phyloP scores from a whole-genome alignment of 2,329 filamentous ascomycete genomes.

The Xylaria sp. region DNA sequence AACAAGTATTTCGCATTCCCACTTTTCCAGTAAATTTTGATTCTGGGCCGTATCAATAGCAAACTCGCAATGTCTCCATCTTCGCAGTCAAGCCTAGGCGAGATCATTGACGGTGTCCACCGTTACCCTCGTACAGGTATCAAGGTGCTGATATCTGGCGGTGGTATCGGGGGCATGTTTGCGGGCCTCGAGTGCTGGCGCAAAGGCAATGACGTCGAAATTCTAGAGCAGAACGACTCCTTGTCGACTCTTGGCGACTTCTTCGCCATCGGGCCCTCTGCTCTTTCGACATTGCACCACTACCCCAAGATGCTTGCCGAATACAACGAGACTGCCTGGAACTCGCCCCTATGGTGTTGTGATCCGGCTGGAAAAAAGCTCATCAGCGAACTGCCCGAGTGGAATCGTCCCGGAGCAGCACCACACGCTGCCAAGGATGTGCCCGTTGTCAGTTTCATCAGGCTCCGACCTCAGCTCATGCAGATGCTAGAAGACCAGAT shows the following conservation, averaged over 20 bases:
- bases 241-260: conserved; percentile 29
- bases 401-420: conserved; percentile 27
- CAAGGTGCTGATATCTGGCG: conserved; percentile 32
- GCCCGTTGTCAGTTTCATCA: conserved; percentile 29
- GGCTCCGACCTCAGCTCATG: conserved; percentile 21
- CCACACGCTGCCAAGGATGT: conserved; percentile 33
- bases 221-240: conserved; percentile 27
- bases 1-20: background rate
- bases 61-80: conserved; percentile 17
- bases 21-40: background rate
- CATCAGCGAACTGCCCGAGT: conserved; percentile 28
- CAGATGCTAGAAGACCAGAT: conserved; percentile 29
- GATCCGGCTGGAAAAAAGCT: conserved; percentile 26
- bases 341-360: conserved; percentile 34
- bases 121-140: conserved; percentile 30
- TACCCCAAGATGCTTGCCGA: conserved; percentile 33
- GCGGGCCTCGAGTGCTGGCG: conserved; percentile 34
- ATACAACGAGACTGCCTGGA: conserved; percentile 28
- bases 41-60: background rate
- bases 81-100: background rate
- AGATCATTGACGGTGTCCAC: conserved; percentile 25
- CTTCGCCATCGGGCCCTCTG: conserved; percentile 31
- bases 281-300: conserved; percentile 31
- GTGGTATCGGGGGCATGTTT: conserved; percentile 29
- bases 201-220: conserved; percentile 31